Base-by-base conservation (phyloP, 805 yeast genomes). In the Saturnispora halmiae region DNA sequence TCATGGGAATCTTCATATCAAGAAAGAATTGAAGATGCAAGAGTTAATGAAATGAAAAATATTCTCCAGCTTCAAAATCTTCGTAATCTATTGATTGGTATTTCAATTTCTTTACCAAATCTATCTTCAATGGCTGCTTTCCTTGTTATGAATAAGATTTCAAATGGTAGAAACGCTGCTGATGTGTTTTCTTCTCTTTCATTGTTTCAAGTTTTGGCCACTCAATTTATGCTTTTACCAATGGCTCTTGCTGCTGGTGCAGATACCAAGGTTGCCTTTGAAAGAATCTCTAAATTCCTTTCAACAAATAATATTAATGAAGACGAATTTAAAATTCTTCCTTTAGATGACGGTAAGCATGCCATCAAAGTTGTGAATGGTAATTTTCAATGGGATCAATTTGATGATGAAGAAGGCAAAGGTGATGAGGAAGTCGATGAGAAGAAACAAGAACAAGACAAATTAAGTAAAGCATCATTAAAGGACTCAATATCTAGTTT, bases 1-100 rank as follows among this genome's bases (percentile, higher is more conserved):
- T 80, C 92, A 4, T 88, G 96, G 96, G 96, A 88, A 57, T 68
- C 67, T 31, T 83, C 95, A 1, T 88, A 84, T 55, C 67, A 70
- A 44, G 58, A 69, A 8, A 67, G 69, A 40, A 70, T 88, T 29
- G 51, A 70, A 19, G 66, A 63, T 3, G 67, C 73, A 11, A 75
- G 96, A 60, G 51, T 55, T 1, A 54, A 61, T n/a, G 96, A 87
- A 60, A 77, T 82, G 69, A 49, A 52, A 3, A 58, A 66, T 31
- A 66, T 87, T 31, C 69, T 76, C 45, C 64, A 60, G 35, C 69
- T 84, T 66, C 88, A 82, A 51, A 63, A 73, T 22, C 56, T 73
- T n/a, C 74, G 87, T 55, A 81, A 71, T 48, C 51, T 75, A 30
- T 28, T 61, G 2, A 71, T 75, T 42, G 77, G 95, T 0, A 52